Evolutionary conservation across 208 protist species (phyloP), one percentile per base, ranked within the genome.

Genomic region (Crithidia fasciculata): DNA sequence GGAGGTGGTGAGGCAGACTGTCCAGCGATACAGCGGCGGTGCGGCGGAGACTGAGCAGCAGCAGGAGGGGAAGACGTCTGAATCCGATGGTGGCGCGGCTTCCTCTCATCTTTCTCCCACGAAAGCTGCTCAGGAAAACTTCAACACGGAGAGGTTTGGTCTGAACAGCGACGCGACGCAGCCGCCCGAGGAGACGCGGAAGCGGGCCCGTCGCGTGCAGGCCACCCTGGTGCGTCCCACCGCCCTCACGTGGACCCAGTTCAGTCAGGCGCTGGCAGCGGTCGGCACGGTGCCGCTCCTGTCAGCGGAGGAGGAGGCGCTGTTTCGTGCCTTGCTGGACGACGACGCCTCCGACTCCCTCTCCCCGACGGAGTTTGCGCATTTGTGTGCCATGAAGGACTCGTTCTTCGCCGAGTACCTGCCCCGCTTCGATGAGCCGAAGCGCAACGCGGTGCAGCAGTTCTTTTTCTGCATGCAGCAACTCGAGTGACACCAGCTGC

Each of bases 401-500:
- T 57, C 66, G 4, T 85, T 85, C 56, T 95, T 92, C 47, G 81
- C 82, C 0, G 37, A 53, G 15, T 70, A 82, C 7, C 61, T 86
- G 39, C 81, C 86, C 4, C 78, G 85, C 59, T 95, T 88, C 44
- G 66, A 65, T 19, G 83, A 88, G 74, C 80, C 81, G 12, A 69
- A 70, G 41, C 78, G 85, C 0, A 95, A 89, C 62, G 43, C 65
- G 0, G 62, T 95, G 7, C 89, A 95, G 69, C 76, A 86, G 67
- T 95, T 92, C 52, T 70, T 91, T 12, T 82, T 78, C 60, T 95
- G 89, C 69, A 92, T 95, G 86, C 89, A 92, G 56, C 87, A 95
- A 67, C 80, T 90, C 4, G 84, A 88, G 19, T 91, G 28, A 28
- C 28, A 28, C 28, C 28, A 28, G 28, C 28, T 28, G 28, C 28